Evolutionary conservation across 805 yeast species (phyloP), one percentile per base, ranked within the genome.

Genomic region (Candida krabiensis): DNA sequence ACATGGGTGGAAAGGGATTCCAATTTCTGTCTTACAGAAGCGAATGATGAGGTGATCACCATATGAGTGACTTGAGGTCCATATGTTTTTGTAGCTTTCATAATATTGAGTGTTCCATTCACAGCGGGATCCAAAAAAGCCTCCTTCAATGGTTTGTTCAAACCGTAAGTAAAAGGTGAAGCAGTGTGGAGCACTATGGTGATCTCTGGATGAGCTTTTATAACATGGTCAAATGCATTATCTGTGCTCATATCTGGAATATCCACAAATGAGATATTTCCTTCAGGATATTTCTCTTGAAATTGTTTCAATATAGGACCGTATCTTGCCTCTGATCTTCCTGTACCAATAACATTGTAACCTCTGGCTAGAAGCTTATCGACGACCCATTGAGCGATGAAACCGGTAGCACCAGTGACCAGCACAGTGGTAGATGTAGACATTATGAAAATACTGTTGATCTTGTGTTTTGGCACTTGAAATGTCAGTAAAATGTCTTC

Each of bases 31-130:
- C 28, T 28, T 25, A 40, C 31, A 2, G 84, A 75, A 19, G 82
- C 82, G 47, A 63, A 65, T 0, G 84, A 79, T 3, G 80, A 69
- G 15, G 79, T 64, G 31, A 71, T 49, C 26, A 75, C 77, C 3
- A 75, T 69, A 8, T 60, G 53, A 35, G 57, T 60, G 24, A 75
- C 66, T 29, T 67, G 62, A 3, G 67, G 66, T 9, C 67, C 77
- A 38, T 55, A 55, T 14, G 49, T 43, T 37, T 60, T 55, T 15
- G 69, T 65, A 0, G 78, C 73, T 14, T 47, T 44, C 40, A 75
- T 58, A 5, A 73, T 69, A 45, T 63, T 63, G 31, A 55, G 47
- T 22, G 78, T 73, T 19, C 80, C 79, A 29, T 66, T 53, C 19
- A 75, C 56, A 4, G 80, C 79, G 1, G 79, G 79, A 13, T 37